Percentiles rank a stretch among this genome's conserved stretches.
Conservation (phyloP, 192 early-diverging fungal genomes). For the Geosiphon pyriformis region DNA sequence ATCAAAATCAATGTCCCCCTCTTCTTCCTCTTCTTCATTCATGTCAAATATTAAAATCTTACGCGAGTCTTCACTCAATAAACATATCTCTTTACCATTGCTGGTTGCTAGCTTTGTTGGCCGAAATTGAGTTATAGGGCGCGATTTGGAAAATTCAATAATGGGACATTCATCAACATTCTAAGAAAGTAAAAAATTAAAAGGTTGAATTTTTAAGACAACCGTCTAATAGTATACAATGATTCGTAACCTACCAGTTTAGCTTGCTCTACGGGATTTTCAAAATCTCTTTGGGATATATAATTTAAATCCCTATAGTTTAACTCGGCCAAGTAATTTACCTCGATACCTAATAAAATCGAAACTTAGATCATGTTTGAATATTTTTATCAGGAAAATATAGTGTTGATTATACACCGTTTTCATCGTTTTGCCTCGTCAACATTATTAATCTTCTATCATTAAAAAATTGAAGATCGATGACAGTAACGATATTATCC, state of each 20-base stretch:
- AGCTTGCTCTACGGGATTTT: background rate
- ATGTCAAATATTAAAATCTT: slow-evolving; percentile 22
- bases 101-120: slow-evolving; percentile 15
- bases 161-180: background rate
- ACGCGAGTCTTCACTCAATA: slow-evolving; percentile 10
- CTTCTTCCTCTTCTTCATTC: slow-evolving; percentile 17
- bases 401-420: background rate
- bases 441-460: slow-evolving; percentile 12
- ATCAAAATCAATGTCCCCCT: slow-evolving; percentile 7
- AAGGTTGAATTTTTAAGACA: background rate
- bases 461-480: slow-evolving; percentile 15
- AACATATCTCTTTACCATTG: background rate
- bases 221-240: background rate
- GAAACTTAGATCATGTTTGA: background rate
- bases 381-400: background rate
- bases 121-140: background rate
- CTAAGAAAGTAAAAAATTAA: background rate
- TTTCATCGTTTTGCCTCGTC: background rate
- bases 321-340: slow-evolving; percentile 9
- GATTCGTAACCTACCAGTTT: background rate
- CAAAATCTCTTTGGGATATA: background rate
- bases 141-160: background rate
- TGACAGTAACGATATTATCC: background rate
- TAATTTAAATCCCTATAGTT: slow-evolving; percentile 11
- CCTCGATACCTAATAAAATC: background rate